Evolutionary conservation across 495 filamentous ascomycete species (phyloP).

Genomic region (Haplographium delicatum): DNA sequence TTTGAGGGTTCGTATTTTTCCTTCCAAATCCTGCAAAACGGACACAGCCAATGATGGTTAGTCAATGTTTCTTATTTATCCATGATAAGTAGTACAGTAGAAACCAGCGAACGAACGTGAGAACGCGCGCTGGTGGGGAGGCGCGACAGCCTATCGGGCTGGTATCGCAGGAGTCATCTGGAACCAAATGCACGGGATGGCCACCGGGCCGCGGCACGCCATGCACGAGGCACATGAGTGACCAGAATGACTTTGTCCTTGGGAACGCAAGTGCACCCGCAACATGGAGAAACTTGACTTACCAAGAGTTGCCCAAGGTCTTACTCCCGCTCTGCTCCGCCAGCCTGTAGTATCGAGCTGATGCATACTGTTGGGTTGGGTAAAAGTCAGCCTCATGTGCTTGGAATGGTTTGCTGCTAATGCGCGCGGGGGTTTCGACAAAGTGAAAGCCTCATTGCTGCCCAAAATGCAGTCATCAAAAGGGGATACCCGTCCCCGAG

Average conservation of each 20-base stretch:
- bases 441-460: slow-evolving; percentile 31
- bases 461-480: slow-evolving; percentile 28
- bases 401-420: slow-evolving; percentile 16
- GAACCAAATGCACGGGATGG: slow-evolving; percentile 22
- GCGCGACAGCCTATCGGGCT: slow-evolving; percentile 20
- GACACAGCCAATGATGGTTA: slow-evolving; percentile 12
- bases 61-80: slow-evolving; percentile 19
- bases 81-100: slow-evolving; percentile 1
- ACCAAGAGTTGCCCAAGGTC: slow-evolving; percentile 93
- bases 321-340: slow-evolving; percentile 87
- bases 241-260: slow-evolving; percentile 5
- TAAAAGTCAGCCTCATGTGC: slow-evolving; percentile 23
- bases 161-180: slow-evolving; percentile 21
- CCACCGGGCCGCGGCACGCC: slow-evolving; percentile 7
- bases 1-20: slow-evolving; percentile 78
- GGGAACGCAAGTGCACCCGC: slow-evolving; percentile 6
- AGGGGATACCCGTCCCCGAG: slow-evolving; percentile 19
- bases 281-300: slow-evolving; percentile 40
- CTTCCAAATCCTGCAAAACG: slow-evolving; percentile 82
- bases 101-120: no score
- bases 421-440: slow-evolving; percentile 12
- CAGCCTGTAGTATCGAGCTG: slow-evolving; percentile 87
- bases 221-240: slow-evolving; percentile 6
- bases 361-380: slow-evolving; percentile 28
- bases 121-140: no score